Base-by-base conservation (phyloP, 495 filamentous ascomycete species). In the Staphylotrichum longicolle region DNA sequence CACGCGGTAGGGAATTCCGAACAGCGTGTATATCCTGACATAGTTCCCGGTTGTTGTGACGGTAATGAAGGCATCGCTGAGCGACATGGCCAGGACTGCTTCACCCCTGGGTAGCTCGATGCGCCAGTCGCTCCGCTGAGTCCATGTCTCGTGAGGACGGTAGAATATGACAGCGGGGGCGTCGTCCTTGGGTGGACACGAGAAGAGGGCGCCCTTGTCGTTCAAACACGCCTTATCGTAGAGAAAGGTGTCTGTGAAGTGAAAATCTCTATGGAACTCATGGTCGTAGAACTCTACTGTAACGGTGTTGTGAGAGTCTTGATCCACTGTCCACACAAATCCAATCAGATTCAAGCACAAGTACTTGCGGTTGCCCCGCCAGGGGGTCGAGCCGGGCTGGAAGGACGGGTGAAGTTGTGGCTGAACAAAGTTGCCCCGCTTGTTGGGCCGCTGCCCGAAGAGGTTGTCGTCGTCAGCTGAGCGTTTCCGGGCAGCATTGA, bases 241-340 rank as follows among this genome's bases (percentile, higher is more conserved):
- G 27, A 90, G 78, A 69, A 89, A 96, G 1, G 91, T 91, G 68
- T 98, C 94, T 3, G 93, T 98, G 75, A 98, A 98, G 75, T 98
- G 94, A 68, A 96, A 97, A 74, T 96, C 90, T 30, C 95, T 82
- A 69, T 96, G 90, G 56, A 86, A 86, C 62, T 96, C 91, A 27
- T 90, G 85, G 75, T 98, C 94, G 70, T 97, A 96, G 72, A 98
- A 98, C 65, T 98, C 94, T 14, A 98, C 91, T 1, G 95, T 98
- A 33, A 98, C 88, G 7, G 93, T 98, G 73, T 98, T 83, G 63
- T 98, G 93, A 1, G 86, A 88, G 65, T 96, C 91, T 74, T 98
- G 95, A 66, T 96, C 89, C 12, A 98, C 91, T 0, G 94, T 98
- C 94, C 95, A 98, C 5, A 96, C 91, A 66, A 91, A 91, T 12